phyloP scores from a whole-genome alignment of 75 land plant genomes.

The Pinus tabuliformis region DNA sequence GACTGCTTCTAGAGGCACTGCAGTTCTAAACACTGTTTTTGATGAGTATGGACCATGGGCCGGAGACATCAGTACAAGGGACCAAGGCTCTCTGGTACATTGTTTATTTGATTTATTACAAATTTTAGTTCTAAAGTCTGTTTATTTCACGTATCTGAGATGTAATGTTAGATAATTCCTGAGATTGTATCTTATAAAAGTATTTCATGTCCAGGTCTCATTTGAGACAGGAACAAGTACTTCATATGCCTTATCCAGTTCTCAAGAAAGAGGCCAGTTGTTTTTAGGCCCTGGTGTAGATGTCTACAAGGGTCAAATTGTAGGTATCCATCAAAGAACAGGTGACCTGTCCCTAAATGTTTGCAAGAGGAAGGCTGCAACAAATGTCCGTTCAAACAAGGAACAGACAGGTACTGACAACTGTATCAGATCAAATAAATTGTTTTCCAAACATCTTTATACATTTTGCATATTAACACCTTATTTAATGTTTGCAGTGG shows the following conservation, averaged over 20 bases:
- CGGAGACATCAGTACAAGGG: slow-evolving; percentile 89
- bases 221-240: slow-evolving; percentile 91
- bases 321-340: slow-evolving; percentile 96
- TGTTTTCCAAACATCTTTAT: not conserved
- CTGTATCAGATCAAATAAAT: not conserved
- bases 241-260: slow-evolving; percentile 87
- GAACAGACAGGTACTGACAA: slow-evolving; percentile 74
- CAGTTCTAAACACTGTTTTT: slow-evolving; percentile 88
- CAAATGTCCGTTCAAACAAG: slow-evolving; percentile 97
- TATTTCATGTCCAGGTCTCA: slow-evolving; percentile 65
- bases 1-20: slow-evolving; percentile 95
- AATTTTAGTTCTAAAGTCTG: not conserved
- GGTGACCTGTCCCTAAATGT: slow-evolving; percentile 90
- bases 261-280: slow-evolving; percentile 95
- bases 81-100: slow-evolving; percentile 93
- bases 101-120: not conserved
- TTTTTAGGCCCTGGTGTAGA: slow-evolving; percentile 82
- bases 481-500: slow-evolving; percentile 51
- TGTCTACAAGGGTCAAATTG: slow-evolving; percentile 95
- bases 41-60: slow-evolving; percentile 92
- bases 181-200: not conserved
- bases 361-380: slow-evolving; percentile 97
- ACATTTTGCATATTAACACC: not conserved
- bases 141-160: not conserved
- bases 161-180: not conserved